Evolutionary conservation across 441 rosid species (phyloP), one percentile per base, ranked within the genome.

Genomic region (Macaranga tanarius): DNA sequence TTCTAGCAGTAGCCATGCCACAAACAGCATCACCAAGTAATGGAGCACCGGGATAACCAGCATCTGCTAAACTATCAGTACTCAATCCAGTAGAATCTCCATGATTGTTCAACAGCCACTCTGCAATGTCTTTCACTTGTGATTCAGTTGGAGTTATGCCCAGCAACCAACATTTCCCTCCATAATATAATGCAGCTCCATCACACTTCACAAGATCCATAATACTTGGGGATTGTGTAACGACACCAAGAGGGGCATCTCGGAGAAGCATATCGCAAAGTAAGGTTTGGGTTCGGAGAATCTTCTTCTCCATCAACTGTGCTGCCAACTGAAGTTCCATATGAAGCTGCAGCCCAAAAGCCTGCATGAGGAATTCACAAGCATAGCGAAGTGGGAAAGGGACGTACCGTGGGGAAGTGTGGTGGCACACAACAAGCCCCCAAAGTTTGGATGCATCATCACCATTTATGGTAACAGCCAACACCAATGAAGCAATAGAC

Each of bases 151-250:
- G 98, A 74, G 98, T 89, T 66, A 91, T 82, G 66, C 96, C 96
- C 15, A 86, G 78, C 75, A 87, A 65, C 95, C 95, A 89, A 67
- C 89, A 89, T 42, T 67, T 85, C 67, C 84, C 89, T 15, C 79
- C 81, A 74, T 86, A 90, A 47, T 68, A 85, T 38, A 92, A 69
- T 23, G 96, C 96, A 9, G 98, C 96, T 56, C 98, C 98, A 56
- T 92, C 95, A 73, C 98, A 92, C 71, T 89, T 92, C 44, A 90
- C 93, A 63, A 92, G 90, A 79, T 92, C 96, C 91, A 86, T 90
- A 16, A 92, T 77, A 66, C 85, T 87, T 6, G 98, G 98, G 44
- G 92, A 90, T 52, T 89, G 89, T 17, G 95, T 92, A 38, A 92
- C 83, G 40, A 92, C 83, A 51, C 90, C 87, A 0, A 84, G 81